phyloP scores from a whole-genome alignment of 345 rosid genomes.

The Chamaenerion angustifolium region DNA sequence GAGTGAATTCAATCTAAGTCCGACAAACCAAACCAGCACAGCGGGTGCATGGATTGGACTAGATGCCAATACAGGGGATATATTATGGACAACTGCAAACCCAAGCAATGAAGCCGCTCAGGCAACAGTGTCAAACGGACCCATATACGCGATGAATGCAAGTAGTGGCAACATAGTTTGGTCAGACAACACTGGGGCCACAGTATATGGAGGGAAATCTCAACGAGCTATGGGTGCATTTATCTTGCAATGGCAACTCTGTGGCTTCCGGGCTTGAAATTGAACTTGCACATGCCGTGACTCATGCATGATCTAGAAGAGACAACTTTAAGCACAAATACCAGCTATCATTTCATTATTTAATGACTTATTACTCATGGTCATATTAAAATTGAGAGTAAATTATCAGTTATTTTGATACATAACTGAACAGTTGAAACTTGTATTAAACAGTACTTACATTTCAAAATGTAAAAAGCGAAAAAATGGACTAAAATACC shows the following conservation, averaged over 20 bases:
- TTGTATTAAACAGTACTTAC: too few relatives aligned
- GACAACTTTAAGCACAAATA: too few relatives aligned
- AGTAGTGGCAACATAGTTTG: conserved; percentile 20
- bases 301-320: too few relatives aligned
- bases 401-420: too few relatives aligned
- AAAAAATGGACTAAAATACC: too few relatives aligned
- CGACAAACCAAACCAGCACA: conserved; percentile 21
- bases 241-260: conserved; percentile 3
- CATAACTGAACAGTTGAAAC: too few relatives aligned
- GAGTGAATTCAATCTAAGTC: conserved; percentile 22
- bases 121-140: conserved; percentile 31
- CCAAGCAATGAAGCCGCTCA: conserved; percentile 29
- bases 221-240: conserved; percentile 28
- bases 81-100: conserved; percentile 23
- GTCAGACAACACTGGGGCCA: conserved; percentile 30
- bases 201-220: conserved; percentile 25
- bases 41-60: conserved; percentile 35
- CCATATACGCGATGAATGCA: conserved; percentile 27
- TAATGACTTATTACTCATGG: too few relatives aligned
- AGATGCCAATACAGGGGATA: conserved; percentile 24
- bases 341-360: too few relatives aligned
- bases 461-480: too few relatives aligned
- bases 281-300: too few relatives aligned
- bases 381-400: too few relatives aligned
- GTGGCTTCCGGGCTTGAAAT: too few relatives aligned